Evolutionary conservation across 495 filamentous ascomycete genomes (phyloP).

Genomic region (Rhypophila decipiens): DNA sequence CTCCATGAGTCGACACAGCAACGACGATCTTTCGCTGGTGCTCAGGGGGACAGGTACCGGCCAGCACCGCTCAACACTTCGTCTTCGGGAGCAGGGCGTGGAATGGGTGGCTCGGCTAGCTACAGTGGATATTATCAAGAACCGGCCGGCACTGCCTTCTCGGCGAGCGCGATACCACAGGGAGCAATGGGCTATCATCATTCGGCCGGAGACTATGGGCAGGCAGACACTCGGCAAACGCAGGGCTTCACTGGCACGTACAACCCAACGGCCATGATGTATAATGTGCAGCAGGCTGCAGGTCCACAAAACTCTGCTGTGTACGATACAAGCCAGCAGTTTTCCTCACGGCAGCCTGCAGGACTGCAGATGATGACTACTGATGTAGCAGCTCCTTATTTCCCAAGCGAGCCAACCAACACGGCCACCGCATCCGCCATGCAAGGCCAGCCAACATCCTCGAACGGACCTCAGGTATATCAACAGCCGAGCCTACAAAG

Average conservation of each 20-base stretch:
- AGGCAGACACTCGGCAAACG: conserved; percentile 42
- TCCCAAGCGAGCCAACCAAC: conserved; percentile 62
- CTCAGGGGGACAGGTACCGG: conserved; percentile 43
- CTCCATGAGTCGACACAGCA: conserved; percentile 35
- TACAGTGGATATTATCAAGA: conserved; percentile 56
- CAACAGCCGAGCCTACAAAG: conserved; percentile 42
- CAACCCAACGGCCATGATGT: conserved; percentile 61
- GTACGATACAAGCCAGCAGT: conserved; percentile 77
- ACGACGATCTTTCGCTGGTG: conserved; percentile 34
- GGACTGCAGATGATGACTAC: conserved; percentile 71
- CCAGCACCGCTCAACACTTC: conserved; percentile 39
- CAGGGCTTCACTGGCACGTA: conserved; percentile 43
- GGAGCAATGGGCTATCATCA: conserved; percentile 47
- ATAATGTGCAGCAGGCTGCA: conserved; percentile 66
- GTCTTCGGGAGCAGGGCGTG: conserved; percentile 29
- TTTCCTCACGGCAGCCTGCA: conserved; percentile 72
- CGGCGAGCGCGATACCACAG: conserved; percentile 38
- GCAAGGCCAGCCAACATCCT: conserved; percentile 33
- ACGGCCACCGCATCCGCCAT: conserved; percentile 48
- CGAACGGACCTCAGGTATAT: conserved; percentile 41
- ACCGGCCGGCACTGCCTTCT: conserved; percentile 39
- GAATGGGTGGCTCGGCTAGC: conserved; percentile 38
- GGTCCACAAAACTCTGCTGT: conserved; percentile 51
- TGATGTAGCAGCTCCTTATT: conserved; percentile 67
- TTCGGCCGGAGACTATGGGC: conserved; percentile 38